Evolutionary conservation across 176 grass and related monocot species (phyloP).

Genomic region (Avena atlantica): DNA sequence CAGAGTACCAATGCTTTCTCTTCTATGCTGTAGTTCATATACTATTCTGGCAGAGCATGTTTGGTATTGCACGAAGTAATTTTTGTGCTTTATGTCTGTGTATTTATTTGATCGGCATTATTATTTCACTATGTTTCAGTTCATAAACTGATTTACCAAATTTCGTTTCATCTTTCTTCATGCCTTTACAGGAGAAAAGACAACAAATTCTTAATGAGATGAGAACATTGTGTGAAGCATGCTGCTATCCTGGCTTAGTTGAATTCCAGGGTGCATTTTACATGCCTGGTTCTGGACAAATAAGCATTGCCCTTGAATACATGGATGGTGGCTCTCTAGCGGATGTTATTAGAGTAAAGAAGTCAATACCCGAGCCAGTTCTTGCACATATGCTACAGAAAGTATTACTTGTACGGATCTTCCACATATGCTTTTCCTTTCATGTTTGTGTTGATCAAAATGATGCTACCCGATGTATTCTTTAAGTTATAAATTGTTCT

Average conservation of each 20-base stretch:
- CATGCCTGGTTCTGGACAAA: slow-evolving; percentile 87
- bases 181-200: slow-evolving; percentile 82
- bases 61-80: slow-evolving; percentile 33
- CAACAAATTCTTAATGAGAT: slow-evolving; percentile 99
- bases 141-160: slow-evolving; percentile 21
- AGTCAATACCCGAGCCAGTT: slow-evolving; percentile 81
- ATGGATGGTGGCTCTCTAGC: slow-evolving; percentile 98
- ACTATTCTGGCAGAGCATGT: not conserved
- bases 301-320: slow-evolving; percentile 95
- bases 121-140: slow-evolving; percentile 16
- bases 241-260: slow-evolving; percentile 78
- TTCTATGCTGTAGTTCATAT: slow-evolving; percentile 24
- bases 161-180: slow-evolving; percentile 40
- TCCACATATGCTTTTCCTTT: slow-evolving; percentile 36
- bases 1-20: not conserved
- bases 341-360: slow-evolving; percentile 78
- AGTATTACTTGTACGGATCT: slow-evolving; percentile 75
- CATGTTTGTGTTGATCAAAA: slow-evolving; percentile 30
- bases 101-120: slow-evolving; percentile 18
- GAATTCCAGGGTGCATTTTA: slow-evolving; percentile 99
- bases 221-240: slow-evolving; percentile 87
- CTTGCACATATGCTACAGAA: slow-evolving; percentile 78
- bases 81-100: slow-evolving; percentile 12
- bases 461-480: slow-evolving; percentile 36
- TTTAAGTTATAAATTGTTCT: slow-evolving; percentile 35